Percentiles rank a stretch among this genome's conserved stretches.
phyloP scores from a whole-genome alignment of 352 stramenopile genomes.

The Pseudoperonospora humuli region DNA sequence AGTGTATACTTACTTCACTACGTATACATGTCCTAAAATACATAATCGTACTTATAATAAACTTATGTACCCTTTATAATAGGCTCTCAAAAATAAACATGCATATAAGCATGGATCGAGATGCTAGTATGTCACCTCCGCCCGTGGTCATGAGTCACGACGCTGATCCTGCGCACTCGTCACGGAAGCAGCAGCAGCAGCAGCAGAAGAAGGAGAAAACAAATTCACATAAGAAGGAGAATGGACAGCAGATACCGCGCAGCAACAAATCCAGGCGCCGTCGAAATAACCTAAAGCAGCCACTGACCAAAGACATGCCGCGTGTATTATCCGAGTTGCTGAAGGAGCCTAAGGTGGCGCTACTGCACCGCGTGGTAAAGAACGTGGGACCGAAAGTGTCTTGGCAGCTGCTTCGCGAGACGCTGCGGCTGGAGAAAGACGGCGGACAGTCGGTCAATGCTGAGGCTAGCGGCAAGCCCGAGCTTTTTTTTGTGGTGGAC shows the following conservation, averaged over 20 bases:
- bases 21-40: conserved; percentile 4
- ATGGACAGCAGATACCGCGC: conserved; percentile 1
- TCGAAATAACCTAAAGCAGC: conserved; percentile 35
- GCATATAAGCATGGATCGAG: too few relatives aligned
- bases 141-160: too few relatives aligned
- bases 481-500: conserved; percentile 42
- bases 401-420: conserved; percentile 59
- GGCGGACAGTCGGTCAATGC: conserved; percentile 50
- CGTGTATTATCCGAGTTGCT: conserved; percentile 44
- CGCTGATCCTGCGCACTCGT: too few relatives aligned
- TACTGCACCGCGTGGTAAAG: conserved; percentile 68
- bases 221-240: conserved; percentile 4
- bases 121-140: too few relatives aligned
- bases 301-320: conserved; percentile 47
- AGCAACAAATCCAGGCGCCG: conserved; percentile 19
- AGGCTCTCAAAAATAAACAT: too few relatives aligned
- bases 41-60: conserved; percentile 3
- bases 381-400: conserved; percentile 48
- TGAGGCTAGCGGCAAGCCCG: conserved; percentile 33
- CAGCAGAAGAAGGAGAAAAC: conserved; percentile 2
- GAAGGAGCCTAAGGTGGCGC: conserved; percentile 56
- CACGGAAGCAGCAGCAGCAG: conserved; percentile 1
- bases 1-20: conserved; percentile 11
- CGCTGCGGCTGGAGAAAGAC: conserved; percentile 53
- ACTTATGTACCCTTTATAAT: too few relatives aligned